A percentile compares a stretch with the other conserved stretches of the same genome.
Conservation (phyloP, 352 stramenopile species). For the Blastocystis sp. region DNA sequence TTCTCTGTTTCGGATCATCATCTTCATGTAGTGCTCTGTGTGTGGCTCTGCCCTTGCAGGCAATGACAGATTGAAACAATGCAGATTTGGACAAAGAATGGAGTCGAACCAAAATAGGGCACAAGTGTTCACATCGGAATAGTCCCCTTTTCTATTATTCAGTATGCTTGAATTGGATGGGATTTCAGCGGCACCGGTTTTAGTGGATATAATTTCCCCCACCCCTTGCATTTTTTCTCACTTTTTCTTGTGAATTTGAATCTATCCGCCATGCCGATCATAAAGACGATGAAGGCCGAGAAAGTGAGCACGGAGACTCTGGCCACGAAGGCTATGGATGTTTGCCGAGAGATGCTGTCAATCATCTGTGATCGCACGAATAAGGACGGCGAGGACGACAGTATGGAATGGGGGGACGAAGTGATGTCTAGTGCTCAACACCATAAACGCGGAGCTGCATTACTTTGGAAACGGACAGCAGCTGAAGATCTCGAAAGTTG, state of each 20-base stretch:
- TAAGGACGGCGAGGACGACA: constrained; percentile 43
- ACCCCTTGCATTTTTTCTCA: background rate
- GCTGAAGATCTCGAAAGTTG: constrained; percentile 58
- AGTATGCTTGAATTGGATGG: no score
- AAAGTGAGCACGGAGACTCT: constrained; percentile 56
- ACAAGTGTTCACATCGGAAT: background rate
- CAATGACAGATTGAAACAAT: no score
- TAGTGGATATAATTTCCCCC: constrained; percentile 20
- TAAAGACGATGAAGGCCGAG: constrained; percentile 50
- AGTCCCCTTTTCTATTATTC: no score
- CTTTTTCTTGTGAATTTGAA: constrained; percentile 50
- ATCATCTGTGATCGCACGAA: constrained; percentile 63
- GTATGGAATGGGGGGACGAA: background rate
- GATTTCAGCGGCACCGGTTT: constrained; percentile 1
- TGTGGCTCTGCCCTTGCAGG: no score
- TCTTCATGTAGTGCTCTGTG: no score
- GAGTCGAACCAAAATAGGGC: background rate
- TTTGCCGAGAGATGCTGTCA: constrained; percentile 46
- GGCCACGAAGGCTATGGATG: constrained; percentile 48
- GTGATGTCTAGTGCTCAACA: constrained; percentile 23
- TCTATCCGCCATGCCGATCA: constrained; percentile 34
- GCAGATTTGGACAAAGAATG: background rate
- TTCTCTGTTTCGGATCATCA: no score
- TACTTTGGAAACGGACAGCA: constrained; percentile 59
- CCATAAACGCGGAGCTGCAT: constrained; percentile 25